Percentiles rank a stretch among this genome's conserved stretches.
Conservation (phyloP, 2,329 filamentous ascomycete genomes). For the Aspergillus clavatus region DNA sequence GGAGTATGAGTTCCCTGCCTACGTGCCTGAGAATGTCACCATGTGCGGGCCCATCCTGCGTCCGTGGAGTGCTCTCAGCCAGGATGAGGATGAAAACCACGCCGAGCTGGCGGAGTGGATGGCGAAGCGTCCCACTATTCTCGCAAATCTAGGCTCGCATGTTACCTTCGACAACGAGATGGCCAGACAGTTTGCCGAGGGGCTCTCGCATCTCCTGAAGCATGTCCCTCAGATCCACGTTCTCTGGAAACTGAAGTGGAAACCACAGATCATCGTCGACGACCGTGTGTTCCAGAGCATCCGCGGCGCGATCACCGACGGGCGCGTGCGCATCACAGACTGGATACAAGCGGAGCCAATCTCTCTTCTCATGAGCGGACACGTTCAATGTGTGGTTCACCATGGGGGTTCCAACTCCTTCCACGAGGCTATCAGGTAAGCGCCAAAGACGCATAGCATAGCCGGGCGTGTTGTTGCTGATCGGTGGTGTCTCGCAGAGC, state of each 20-base stretch:
- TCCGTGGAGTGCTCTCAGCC: conserved; percentile 21
- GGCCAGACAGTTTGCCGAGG: conserved; percentile 36
- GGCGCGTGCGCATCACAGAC: conserved; percentile 34
- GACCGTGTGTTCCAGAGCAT: conserved; percentile 18
- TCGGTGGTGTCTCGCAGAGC: conserved; percentile 24
- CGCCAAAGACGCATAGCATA: neutral
- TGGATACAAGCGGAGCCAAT: conserved; percentile 42
- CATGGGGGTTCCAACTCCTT: conserved; percentile 49
- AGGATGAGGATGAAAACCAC: no score
- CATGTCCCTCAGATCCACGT: conserved; percentile 25
- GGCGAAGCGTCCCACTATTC: conserved; percentile 35
- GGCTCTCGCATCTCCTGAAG: conserved; percentile 33
- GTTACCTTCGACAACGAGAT: conserved; percentile 21
- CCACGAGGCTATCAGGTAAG: conserved; percentile 44
- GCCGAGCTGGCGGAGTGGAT: conserved; percentile 41
- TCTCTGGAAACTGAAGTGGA: conserved; percentile 30
- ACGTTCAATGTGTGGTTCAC: conserved; percentile 41
- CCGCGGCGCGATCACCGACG: conserved; percentile 19
- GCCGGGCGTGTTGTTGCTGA: neutral
- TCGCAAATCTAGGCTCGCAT: conserved; percentile 44
- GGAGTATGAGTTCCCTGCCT: conserved; percentile 34
- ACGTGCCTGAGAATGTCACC: conserved; percentile 31
- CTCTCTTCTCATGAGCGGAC: conserved; percentile 31
- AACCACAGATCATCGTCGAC: neutral
- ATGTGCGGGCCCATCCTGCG: conserved; percentile 44